Evolutionary conservation across 148 eudicot genomes (phyloP).

Genomic region (Cornus suecica): DNA sequence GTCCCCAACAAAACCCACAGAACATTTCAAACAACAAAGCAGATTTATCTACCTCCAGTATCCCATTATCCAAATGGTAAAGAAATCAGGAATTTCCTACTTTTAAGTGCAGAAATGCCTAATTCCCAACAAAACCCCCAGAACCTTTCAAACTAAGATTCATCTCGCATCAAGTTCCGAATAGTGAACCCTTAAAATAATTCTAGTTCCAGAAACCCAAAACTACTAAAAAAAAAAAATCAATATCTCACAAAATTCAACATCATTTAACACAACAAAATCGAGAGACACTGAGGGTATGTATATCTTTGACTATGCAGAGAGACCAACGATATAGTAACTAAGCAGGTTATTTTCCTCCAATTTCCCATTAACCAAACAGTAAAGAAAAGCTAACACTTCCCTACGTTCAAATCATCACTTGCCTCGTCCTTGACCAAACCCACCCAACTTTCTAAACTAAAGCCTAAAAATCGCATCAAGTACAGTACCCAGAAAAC

Average conservation of each 20-base stretch:
- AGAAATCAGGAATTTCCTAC: background rate
- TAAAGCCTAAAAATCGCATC: no score
- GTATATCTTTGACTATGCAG: background rate
- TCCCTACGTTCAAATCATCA: no score
- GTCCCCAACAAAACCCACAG: background rate
- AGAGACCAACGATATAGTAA: background rate
- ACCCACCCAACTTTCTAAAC: no score
- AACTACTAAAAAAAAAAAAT: no score
- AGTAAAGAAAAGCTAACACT: no score
- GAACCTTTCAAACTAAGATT: background rate
- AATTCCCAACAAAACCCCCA: background rate
- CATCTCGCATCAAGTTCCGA: background rate
- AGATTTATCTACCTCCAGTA: no score
- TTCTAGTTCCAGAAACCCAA: background rate
- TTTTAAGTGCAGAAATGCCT: background rate
- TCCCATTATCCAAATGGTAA: no score
- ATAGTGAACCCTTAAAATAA: background rate
- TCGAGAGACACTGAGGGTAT: background rate
- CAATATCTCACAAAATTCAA: background rate
- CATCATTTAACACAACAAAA: background rate
- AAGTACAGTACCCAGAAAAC: no score
- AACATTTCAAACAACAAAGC: background rate
- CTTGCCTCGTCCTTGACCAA: no score
- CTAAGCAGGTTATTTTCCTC: no score
- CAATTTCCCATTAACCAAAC: no score